A percentile compares a stretch with the other conserved stretches of the same genome.
These are phyloP conservation scores for Shiraia bambusicola DNA, from an alignment of 2,329 filamentous ascomycete species.

Conservation along the genomic window DNA sequence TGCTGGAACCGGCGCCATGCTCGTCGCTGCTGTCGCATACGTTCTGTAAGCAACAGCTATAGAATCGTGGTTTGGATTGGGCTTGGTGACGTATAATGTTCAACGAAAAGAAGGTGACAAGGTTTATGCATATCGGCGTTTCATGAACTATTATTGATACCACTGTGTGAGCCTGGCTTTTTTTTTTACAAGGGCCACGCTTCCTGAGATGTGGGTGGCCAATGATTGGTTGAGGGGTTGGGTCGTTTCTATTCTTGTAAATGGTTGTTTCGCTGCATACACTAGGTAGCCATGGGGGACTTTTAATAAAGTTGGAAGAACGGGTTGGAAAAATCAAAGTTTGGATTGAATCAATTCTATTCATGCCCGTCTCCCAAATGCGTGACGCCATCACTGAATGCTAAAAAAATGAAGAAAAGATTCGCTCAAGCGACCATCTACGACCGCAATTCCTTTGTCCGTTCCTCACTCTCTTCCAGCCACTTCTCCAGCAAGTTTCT, in stretches of 20 bases:
- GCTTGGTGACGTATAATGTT: no score
- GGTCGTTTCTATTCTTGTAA: slow-evolving; percentile 16
- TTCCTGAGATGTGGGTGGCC: neutral
- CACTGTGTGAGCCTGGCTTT: slow-evolving; percentile 10
- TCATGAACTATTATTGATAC: slow-evolving; percentile 21
- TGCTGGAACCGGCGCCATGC: slow-evolving; percentile 22
- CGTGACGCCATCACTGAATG: no score
- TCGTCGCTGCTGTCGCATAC: slow-evolving; percentile 27
- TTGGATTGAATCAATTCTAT: neutral
- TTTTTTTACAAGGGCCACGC: neutral
- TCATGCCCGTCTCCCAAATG: neutral
- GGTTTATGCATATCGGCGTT: slow-evolving; percentile 19
- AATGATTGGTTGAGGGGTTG: slow-evolving; percentile 4
- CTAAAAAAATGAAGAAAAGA: no score
- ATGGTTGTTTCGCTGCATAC: slow-evolving; percentile 4
- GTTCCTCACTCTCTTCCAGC: slow-evolving; percentile 51
- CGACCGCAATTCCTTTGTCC: slow-evolving; percentile 44
- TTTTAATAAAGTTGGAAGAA: slow-evolving; percentile 3
- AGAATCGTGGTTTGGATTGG: neutral
- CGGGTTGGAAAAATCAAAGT: neutral
- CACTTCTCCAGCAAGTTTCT: slow-evolving; percentile 46
- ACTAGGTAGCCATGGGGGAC: slow-evolving; percentile 2
- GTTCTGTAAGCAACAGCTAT: slow-evolving; percentile 22
- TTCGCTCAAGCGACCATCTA: neutral
- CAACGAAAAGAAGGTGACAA: neutral